These are phyloP conservation scores for Penicillium egyptiacum DNA, from an alignment of 495 filamentous ascomycete genomes.

Conservation along the genomic window DNA sequence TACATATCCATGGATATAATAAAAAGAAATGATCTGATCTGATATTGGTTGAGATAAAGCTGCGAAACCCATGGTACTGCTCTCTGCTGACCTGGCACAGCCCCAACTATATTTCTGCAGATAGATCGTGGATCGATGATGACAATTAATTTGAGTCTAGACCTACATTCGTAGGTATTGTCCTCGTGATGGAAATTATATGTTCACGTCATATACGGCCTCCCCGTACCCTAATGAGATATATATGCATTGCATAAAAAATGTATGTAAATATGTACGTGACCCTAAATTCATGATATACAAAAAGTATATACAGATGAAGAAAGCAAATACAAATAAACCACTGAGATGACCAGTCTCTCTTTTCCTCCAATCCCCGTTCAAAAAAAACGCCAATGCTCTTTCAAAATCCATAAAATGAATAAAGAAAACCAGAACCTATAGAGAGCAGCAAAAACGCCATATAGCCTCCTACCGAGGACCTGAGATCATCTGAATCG, in stretches of 20 bases:
- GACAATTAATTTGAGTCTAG: neutral
- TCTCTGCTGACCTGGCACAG: slow-evolving; percentile 4
- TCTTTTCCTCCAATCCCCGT: neutral
- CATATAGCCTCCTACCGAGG: slow-evolving; percentile 2
- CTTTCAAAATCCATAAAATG: neutral
- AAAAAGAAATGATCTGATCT: neutral
- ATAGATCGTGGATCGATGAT: neutral
- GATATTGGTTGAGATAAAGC: neutral
- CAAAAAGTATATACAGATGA: slow-evolving; percentile 1
- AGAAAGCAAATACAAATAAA: neutral
- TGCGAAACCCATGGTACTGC: neutral
- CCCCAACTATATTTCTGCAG: neutral
- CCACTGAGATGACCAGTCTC: neutral
- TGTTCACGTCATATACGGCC: too few relatives aligned
- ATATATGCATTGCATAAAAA: neutral
- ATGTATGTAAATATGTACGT: slow-evolving; percentile 3
- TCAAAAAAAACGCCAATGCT: slow-evolving; percentile 2
- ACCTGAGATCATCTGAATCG: slow-evolving; percentile 5
- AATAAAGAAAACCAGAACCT: neutral
- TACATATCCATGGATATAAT: too few relatives aligned
- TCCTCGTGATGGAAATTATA: neutral
- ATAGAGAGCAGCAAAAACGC: neutral
- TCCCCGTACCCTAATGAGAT: too few relatives aligned
- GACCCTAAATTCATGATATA: slow-evolving; percentile 5
- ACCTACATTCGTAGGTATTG: too few relatives aligned